A percentile compares a stretch with the other conserved stretches of the same genome.
phyloP scores from a whole-genome alignment of 1,139 yeast genomes.

The Taphrina communis region DNA sequence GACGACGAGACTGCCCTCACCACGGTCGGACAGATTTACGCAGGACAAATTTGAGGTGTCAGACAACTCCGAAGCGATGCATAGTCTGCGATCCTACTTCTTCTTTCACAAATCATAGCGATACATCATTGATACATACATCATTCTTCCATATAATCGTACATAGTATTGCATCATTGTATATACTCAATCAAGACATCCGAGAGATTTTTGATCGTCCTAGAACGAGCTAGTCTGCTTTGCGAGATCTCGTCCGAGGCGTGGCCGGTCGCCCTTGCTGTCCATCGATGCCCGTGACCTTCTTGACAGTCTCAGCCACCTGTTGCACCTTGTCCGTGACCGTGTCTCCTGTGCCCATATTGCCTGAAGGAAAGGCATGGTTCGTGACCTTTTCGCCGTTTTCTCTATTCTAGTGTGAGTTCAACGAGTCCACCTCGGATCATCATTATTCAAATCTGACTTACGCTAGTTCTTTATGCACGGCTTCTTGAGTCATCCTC shows the following conservation, averaged over 20 bases:
- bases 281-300: neutral
- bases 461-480: conserved; percentile 28
- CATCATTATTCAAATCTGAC: neutral
- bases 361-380: conserved; percentile 37
- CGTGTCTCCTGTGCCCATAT: conserved; percentile 26
- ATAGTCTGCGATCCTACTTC: too few relatives aligned
- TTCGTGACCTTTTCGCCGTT: conserved; percentile 27
- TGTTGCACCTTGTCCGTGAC: neutral
- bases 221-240: conserved; percentile 6
- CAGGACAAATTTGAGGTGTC: conserved; percentile 13
- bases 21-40: conserved; percentile 26
- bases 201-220: too few relatives aligned
- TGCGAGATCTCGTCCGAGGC: conserved; percentile 25
- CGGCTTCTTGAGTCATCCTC: conserved; percentile 30
- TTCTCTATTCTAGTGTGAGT: neutral
- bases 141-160: neutral
- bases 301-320: neutral
- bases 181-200: neutral
- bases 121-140: too few relatives aligned
- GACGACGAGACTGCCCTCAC: conserved; percentile 20
- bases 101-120: too few relatives aligned
- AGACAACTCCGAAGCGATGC: too few relatives aligned
- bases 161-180: conserved; percentile 9
- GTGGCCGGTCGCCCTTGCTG: conserved; percentile 5
- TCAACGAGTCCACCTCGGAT: too few relatives aligned